These are phyloP conservation scores for Alternaria gansuensis DNA, from an alignment of 2,329 filamentous ascomycete species.

Conservation along the genomic window DNA sequence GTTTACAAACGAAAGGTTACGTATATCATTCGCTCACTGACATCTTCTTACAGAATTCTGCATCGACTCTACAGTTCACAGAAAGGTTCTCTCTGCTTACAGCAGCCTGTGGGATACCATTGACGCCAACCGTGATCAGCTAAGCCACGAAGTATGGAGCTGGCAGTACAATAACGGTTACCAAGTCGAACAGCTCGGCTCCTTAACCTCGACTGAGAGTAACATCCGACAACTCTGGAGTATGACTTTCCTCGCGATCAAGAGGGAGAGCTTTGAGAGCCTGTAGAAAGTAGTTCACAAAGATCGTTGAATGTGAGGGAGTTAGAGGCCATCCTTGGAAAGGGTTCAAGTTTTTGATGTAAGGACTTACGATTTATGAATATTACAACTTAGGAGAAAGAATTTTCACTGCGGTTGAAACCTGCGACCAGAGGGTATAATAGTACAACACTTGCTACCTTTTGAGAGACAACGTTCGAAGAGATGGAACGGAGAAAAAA, in stretches of 20 bases:
- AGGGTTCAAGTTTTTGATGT: too few relatives aligned
- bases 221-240: constrained; percentile 68
- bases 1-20: neutral
- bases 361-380: too few relatives aligned
- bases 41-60: constrained; percentile 60
- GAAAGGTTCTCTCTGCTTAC: constrained; percentile 62
- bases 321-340: too few relatives aligned
- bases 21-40: constrained; percentile 28
- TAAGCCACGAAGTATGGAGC: constrained; percentile 70
- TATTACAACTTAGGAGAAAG: too few relatives aligned
- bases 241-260: constrained; percentile 66
- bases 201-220: constrained; percentile 61
- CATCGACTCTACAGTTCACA: constrained; percentile 54
- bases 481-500: too few relatives aligned
- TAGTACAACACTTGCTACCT: too few relatives aligned
- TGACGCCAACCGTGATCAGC: constrained; percentile 61
- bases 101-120: constrained; percentile 69
- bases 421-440: too few relatives aligned
- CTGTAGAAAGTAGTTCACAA: neutral
- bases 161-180: constrained; percentile 66
- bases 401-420: too few relatives aligned
- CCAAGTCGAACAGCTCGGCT: constrained; percentile 61
- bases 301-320: neutral
- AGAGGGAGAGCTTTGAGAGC: constrained; percentile 47
- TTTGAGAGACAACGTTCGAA: too few relatives aligned